phyloP scores from a whole-genome alignment of 1,139 yeast species.

The Kurtzmaniella quercitrusa region DNA sequence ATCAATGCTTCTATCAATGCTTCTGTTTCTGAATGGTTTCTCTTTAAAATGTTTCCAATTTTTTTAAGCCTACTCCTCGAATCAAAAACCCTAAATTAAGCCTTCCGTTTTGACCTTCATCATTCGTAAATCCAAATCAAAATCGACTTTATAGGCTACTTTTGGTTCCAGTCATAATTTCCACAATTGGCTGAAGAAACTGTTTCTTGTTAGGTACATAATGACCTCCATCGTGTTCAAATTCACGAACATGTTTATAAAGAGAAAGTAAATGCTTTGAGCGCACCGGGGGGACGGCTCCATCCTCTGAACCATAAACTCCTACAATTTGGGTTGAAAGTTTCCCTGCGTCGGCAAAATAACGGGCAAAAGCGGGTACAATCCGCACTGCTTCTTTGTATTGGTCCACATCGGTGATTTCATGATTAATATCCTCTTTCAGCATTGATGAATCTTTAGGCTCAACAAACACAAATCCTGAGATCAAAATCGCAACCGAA shows the following conservation, averaged over 20 bases:
- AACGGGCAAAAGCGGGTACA: constrained; percentile 13
- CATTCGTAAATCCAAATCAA: too few species aligned
- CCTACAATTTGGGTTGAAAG: constrained; percentile 22
- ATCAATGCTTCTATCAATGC: too few species aligned
- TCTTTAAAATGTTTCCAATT: too few species aligned
- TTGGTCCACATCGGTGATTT: constrained; percentile 17
- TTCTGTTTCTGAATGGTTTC: too few species aligned
- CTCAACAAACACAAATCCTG: constrained; percentile 56
- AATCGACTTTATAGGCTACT: constrained; percentile 9
- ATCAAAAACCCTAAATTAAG: too few species aligned
- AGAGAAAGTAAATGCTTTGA: constrained; percentile 21
- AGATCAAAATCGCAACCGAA: constrained; percentile 46
- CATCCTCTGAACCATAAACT: constrained; percentile 31
- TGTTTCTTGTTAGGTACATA: constrained; percentile 31
- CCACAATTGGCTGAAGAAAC: constrained; percentile 26
- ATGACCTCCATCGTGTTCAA: constrained; percentile 39
- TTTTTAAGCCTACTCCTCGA: too few species aligned
- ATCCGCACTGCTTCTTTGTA: constrained; percentile 17
- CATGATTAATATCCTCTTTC: constrained; percentile 16
- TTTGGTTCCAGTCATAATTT: constrained; percentile 17
- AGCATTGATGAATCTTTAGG: constrained; percentile 18
- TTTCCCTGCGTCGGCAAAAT: constrained; percentile 15
- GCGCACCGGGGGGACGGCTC: constrained; percentile 31
- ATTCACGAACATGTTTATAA: constrained; percentile 15
- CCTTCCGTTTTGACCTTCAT: too few species aligned